Base-by-base conservation (phyloP, 331 rosid genomes). In the Spiraea crenata region DNA sequence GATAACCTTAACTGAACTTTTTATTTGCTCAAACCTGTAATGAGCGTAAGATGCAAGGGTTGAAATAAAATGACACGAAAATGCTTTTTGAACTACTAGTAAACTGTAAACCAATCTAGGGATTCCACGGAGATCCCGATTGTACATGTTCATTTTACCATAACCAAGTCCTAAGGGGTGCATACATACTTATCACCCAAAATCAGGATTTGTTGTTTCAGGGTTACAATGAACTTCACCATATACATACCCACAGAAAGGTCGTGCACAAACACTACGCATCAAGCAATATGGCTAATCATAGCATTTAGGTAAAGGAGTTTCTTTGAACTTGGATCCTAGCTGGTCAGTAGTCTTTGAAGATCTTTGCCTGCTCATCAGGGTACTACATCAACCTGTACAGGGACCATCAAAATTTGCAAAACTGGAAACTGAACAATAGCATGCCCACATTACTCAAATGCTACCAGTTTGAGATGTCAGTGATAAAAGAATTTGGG, bases 321-420 rank as follows among this genome's bases (percentile, higher is more conserved):
- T 46, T 63, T 25, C 40, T 34, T 20, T 35, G 31, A 55, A 42
- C 60, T 37, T 41, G 46, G 34, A 63, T n/a, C 67, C 20, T 73
- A 52, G 59, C 57, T 9, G 68, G 74, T 73, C 70, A 69, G 61
- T 51, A 3, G 73, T 76, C 76, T 76, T 78, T 71, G 86, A 65
- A 68, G 57, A 56, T 69, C 76, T 71, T 61, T 77, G 73, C 51
- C 71, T 76, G 80, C 76, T 76, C 87, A 73, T 81, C 79, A 70
- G 85, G 56, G 73, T 67, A 48, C 65, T 68, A 79, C 82, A 73
- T 71, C 81, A 79, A 83, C 83, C 81, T 80, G 81, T 72, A 80
- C 78, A 85, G 57, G 75, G 76, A 78, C 64, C 81, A 81, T 46
- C 65, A 57, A 77, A 56, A 80, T 41, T 76, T 37, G 39, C 76